Conservation (phyloP, 23 red algal species). For the Gracilaria gracilis region DNA sequence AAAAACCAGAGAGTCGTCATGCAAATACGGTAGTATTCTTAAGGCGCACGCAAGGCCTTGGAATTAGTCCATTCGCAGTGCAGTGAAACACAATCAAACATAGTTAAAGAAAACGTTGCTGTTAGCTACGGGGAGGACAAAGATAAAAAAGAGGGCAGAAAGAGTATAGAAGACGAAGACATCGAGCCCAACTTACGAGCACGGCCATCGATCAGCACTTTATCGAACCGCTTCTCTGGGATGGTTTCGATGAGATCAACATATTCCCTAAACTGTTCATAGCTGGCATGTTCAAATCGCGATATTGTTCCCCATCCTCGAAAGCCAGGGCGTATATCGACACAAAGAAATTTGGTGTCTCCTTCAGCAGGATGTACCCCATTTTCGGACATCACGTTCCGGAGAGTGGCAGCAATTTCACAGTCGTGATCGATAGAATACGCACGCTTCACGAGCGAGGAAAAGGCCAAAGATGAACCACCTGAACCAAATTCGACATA, state of each 20-base stretch:
- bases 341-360: conserved; percentile 27
- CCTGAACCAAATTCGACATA: conserved; percentile 77
- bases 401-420: background rate
- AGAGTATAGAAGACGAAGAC: background rate
- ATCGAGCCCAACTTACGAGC: conserved; percentile 29
- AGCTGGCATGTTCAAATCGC: conserved; percentile 65
- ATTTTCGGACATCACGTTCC: background rate
- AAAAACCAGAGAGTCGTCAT: conserved; percentile 54
- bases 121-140: background rate
- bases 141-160: background rate
- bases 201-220: conserved; percentile 76
- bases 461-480: conserved; percentile 57
- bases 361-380: conserved; percentile 18
- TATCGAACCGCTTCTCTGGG: conserved; percentile 47
- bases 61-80: background rate
- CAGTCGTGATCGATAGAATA: conserved; percentile 79
- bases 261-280: conserved; percentile 74
- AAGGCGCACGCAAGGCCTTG: conserved; percentile 55
- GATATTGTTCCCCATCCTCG: conserved; percentile 64
- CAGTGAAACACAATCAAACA: background rate
- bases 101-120: background rate
- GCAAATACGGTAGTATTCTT: conserved; percentile 54
- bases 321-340: conserved; percentile 21
- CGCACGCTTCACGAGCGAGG: conserved; percentile 40
- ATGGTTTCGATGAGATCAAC: conserved; percentile 61